Evolutionary conservation across 768 basidiomycete genomes (phyloP), one percentile per base, ranked within the genome.

Genomic region (Suillus plorans): DNA sequence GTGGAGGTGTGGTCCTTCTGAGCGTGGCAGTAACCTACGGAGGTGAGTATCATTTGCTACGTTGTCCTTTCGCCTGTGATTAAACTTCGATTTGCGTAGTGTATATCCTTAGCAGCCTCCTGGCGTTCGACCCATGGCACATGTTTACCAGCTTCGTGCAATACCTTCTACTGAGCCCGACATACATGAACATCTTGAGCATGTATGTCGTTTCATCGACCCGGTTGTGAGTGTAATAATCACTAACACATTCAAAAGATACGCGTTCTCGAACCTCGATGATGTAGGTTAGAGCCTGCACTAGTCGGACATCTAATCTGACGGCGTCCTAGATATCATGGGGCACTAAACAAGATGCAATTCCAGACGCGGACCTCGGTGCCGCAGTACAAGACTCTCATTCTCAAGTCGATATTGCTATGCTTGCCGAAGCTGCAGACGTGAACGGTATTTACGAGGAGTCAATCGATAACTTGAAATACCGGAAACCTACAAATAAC

Each of bases 91-190:
- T 34, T 22, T 60, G 1, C 31, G n/a, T 62, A 89, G 89, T 92
- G 45, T 97, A 92, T 76, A 80, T 90, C 6, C 79, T 90, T 42
- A 85, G 91, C 52, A 90, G 90, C 66, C 68, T 97, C 45, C 79
- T 98, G 47, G 93, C 94, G 0, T 85, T 96, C 64, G 97, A 99
- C 76, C 96, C 97, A 5, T 96, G 94, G 94, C 97, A 99, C 77
- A 88, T 99, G 80, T 57, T 97, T 67, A 98, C 96, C 10, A 95
- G 92, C 70, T 95, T 95, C 72, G 69, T 89, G 16, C 94, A 93
- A 59, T 99, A 97, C 72, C 77, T 98, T 72, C 79, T 98, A 22
- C 84, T 97, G 62, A 92, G 89, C 3, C 94, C 95, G 34, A 88
- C 86, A 36, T 92, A 91, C 69, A 84, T 92, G 72, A 91, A 90